Conservation (phyloP, 176 grass and related monocot genomes). For the Phyllostachys edulis region DNA sequence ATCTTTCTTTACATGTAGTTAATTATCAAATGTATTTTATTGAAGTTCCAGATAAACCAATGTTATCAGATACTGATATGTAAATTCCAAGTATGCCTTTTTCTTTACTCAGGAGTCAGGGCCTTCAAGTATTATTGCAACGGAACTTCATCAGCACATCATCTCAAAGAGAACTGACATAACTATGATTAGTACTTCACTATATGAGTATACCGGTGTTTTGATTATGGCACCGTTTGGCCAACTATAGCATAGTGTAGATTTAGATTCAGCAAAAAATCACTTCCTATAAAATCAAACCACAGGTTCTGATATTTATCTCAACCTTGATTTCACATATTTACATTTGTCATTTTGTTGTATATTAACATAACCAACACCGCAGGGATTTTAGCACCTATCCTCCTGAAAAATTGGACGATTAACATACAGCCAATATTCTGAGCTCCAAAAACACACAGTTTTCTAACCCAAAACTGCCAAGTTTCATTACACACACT, state of each 20-base stretch:
- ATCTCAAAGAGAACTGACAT: not conserved
- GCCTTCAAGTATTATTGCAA: not conserved
- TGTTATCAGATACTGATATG: not conserved
- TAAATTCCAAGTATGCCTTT: not conserved
- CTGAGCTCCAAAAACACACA: not conserved
- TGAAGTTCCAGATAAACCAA: not conserved
- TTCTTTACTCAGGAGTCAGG: not conserved
- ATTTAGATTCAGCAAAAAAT: not conserved
- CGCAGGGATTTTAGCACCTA: not conserved
- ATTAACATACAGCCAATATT: not conserved
- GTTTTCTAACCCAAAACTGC: not conserved
- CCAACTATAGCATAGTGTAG: not conserved
- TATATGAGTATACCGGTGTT: not conserved
- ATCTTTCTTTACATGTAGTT: not conserved
- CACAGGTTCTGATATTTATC: not conserved
- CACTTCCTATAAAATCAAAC: not conserved
- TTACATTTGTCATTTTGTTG: not conserved
- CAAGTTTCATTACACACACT: not conserved
- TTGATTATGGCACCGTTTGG: not conserved
- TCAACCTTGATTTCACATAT: not conserved
- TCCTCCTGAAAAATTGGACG: not conserved
- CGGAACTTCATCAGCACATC: not conserved
- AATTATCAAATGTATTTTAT: not conserved
- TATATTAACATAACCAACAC: not conserved
- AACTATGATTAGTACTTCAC: not conserved